These are phyloP conservation scores for Acephala macrosclerotiorum DNA, from an alignment of 2,329 filamentous ascomycete genomes.

Conservation along the genomic window DNA sequence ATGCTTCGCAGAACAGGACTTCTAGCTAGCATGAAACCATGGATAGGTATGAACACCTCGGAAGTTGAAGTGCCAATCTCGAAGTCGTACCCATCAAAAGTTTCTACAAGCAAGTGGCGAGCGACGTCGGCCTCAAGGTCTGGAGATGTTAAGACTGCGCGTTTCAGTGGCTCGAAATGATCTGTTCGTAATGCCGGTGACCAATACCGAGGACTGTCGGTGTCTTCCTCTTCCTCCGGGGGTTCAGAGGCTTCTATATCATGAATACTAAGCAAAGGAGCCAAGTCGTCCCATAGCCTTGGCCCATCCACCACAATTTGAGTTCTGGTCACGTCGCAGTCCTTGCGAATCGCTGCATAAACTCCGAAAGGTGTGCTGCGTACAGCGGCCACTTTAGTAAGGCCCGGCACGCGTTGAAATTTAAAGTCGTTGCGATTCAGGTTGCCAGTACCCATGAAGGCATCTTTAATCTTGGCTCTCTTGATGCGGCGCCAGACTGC, in stretches of 20 bases:
- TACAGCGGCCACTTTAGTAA: constrained; percentile 85
- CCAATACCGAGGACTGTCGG: constrained; percentile 52
- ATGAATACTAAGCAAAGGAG: constrained; percentile 71
- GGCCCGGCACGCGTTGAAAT: constrained; percentile 86
- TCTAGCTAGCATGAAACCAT: constrained; percentile 81
- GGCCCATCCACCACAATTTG: constrained; percentile 71
- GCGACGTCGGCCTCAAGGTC: constrained; percentile 70
- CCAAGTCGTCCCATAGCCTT: constrained; percentile 77
- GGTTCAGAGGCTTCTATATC: constrained; percentile 58
- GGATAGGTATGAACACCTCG: constrained; percentile 77
- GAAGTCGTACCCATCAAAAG: constrained; percentile 44
- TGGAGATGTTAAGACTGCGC: constrained; percentile 65
- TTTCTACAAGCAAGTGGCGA: constrained; percentile 54
- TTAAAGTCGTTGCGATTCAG: constrained; percentile 88
- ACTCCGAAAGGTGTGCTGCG: constrained; percentile 89
- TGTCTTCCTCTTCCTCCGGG: constrained; percentile 48
- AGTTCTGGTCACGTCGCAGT: constrained; percentile 81
- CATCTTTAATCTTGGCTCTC: constrained; percentile 79
- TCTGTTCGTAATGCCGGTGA: constrained; percentile 55
- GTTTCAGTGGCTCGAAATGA: constrained; percentile 57
- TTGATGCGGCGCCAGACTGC: constrained; percentile 92
- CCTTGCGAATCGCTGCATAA: constrained; percentile 85
- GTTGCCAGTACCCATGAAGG: constrained; percentile 55
- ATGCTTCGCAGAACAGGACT: constrained; percentile 72
- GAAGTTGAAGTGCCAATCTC: constrained; percentile 67